Evolutionary conservation across 306 rosid species (phyloP), one percentile per base, ranked within the genome.

Genomic region (Canavalia ensiformis): DNA sequence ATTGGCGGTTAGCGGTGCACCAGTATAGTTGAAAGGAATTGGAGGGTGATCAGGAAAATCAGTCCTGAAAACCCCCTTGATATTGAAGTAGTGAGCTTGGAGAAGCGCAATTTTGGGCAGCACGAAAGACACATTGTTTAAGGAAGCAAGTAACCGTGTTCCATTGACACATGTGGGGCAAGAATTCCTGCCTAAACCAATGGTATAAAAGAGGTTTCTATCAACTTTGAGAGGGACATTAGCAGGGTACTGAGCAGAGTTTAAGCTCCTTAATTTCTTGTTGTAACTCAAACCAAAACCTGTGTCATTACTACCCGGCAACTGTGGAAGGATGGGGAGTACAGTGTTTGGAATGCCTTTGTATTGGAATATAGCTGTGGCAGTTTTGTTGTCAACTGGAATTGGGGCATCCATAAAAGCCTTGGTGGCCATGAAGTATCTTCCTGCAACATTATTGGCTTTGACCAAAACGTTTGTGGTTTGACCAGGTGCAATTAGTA

Each of bases 401-500:
- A 90, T 60, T 34, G 94, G 93, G 2, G 76, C 90, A 63, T 90
- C 97, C 88, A 89, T 79, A 69, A 90, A 90, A 13, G 91, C 78
- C 83, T 81, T 86, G 6, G 91, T 76, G 3, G 87, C 87, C 84
- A 90, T 87, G 87, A 92, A 92, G 75, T 89, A 92, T 78, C 92
- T 87, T 12, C 85, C 56, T 4, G 89, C 81, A 5, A 74, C 85
- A 77, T 90, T 86, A 81, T 87, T 86, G 66, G 94, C 90, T 67
- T 85, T 82, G 7, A 90, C 83, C 42, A 92, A 57, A 52, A 90
- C 91, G 46, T 89, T 92, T 81, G 97, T 90, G 77, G 97, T 92
- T 64, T 90, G 97, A 7, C 97, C 93, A 33, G 94, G 93, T 52
- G 91, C 94, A 12, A 90, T 90, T 55, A 89, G 80, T 68, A 90